phyloP scores from a whole-genome alignment of 805 yeast genomes.

The Yarrowia phangngaensis region DNA sequence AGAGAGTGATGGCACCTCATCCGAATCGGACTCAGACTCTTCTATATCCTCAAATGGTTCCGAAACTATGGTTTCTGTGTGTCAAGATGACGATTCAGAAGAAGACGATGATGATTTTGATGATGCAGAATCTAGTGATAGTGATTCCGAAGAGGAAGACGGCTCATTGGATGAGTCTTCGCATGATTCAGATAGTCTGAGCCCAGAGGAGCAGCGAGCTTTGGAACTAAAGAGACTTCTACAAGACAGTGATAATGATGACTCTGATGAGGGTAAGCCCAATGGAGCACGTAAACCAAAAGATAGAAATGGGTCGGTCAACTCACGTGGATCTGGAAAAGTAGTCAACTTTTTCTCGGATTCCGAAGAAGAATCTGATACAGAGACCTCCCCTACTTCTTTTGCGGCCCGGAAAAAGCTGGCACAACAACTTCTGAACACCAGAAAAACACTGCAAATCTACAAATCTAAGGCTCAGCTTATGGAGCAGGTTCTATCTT shows the following conservation, averaged over 20 bases:
- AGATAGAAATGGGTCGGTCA: too few species aligned
- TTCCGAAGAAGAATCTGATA: slow-evolving; percentile 29
- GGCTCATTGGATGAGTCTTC: slow-evolving; percentile 1
- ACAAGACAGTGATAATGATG: too few species aligned
- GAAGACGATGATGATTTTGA: slow-evolving; percentile 15
- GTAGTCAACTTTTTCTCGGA: slow-evolving; percentile 30
- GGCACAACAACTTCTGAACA: slow-evolving; percentile 46
- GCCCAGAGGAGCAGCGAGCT: slow-evolving; percentile 7
- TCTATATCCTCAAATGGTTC: background rate
- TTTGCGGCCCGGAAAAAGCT: slow-evolving; percentile 32
- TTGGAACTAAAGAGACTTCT: slow-evolving; percentile 9
- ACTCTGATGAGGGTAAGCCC: too few species aligned
- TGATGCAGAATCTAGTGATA: slow-evolving; percentile 6
- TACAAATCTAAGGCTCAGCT: slow-evolving; percentile 66
- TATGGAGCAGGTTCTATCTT: slow-evolving; percentile 49
- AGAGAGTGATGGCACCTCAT: background rate
- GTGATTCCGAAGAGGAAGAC: too few species aligned
- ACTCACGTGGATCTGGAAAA: slow-evolving; percentile 6
- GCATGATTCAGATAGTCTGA: slow-evolving; percentile 3
- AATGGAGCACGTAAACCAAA: too few species aligned
- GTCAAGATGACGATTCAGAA: slow-evolving; percentile 1
- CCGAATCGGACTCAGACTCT: background rate
- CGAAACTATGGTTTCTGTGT: background rate
- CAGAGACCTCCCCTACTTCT: background rate
- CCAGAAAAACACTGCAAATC: slow-evolving; percentile 67